A percentile compares a stretch with the other conserved stretches of the same genome.
Conservation (phyloP, 306 rosid species). For the Cajanus cajan region DNA sequence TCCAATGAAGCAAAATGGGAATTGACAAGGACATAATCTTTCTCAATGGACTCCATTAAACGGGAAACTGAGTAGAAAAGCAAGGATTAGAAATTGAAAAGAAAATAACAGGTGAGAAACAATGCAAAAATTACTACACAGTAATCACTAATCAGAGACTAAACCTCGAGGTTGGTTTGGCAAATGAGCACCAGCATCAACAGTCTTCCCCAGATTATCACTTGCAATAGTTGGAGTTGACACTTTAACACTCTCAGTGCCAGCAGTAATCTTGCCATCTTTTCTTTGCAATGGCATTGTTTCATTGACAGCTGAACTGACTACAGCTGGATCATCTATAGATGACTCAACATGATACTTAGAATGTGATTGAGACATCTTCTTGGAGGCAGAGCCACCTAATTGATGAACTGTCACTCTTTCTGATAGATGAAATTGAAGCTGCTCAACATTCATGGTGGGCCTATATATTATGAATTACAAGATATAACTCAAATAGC, state of each 20-base stretch:
- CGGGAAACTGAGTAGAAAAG: slow-evolving; percentile 53
- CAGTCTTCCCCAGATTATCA: slow-evolving; percentile 38
- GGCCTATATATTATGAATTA: slow-evolving; percentile 42
- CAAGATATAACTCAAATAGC: slow-evolving; percentile 29
- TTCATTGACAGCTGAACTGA: slow-evolving; percentile 31
- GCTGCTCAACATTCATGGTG: slow-evolving; percentile 38
- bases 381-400: slow-evolving; percentile 30
- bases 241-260: slow-evolving; percentile 31
- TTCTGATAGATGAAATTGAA: slow-evolving; percentile 35
- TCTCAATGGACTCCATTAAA: slow-evolving; percentile 83
- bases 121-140: slow-evolving; percentile 24
- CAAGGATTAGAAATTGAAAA: slow-evolving; percentile 2
- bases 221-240: slow-evolving; percentile 30
- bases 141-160: slow-evolving; percentile 12
- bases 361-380: slow-evolving; percentile 37
- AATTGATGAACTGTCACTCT: slow-evolving; percentile 33
- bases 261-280: slow-evolving; percentile 31
- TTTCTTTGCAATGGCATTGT: slow-evolving; percentile 25
- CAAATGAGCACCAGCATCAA: slow-evolving; percentile 36
- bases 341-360: slow-evolving; percentile 36
- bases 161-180: slow-evolving; percentile 58
- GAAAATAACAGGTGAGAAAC: not conserved
- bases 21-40: slow-evolving; percentile 75
- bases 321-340: slow-evolving; percentile 29
- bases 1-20: slow-evolving; percentile 57